These are phyloP conservation scores for Ophiocordyceps robertsii DNA, from an alignment of 2,329 filamentous ascomycete species.

Conservation along the genomic window DNA sequence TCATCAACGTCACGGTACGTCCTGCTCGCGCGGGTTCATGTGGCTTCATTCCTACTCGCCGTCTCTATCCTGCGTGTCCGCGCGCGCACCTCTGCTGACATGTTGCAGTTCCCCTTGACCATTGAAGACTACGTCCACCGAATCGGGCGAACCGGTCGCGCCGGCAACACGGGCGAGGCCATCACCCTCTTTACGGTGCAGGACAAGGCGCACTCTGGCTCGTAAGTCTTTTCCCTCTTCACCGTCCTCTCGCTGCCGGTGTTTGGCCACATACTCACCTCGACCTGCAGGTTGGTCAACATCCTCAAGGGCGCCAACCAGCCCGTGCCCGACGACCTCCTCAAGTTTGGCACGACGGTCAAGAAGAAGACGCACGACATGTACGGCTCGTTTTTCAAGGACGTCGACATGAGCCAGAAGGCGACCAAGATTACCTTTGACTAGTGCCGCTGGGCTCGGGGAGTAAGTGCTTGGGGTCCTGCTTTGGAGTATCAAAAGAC, in stretches of 20 bases:
- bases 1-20: slow-evolving; percentile 74
- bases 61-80: no score
- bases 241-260: no score
- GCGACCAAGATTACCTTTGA: slow-evolving; percentile 91
- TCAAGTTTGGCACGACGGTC: slow-evolving; percentile 95
- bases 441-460: slow-evolving; percentile 13
- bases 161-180: slow-evolving; percentile 76
- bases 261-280: neutral
- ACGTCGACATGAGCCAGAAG: slow-evolving; percentile 69
- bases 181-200: slow-evolving; percentile 92
- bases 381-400: slow-evolving; percentile 93
- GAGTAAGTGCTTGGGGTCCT: neutral
- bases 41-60: neutral
- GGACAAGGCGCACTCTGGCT: slow-evolving; percentile 83
- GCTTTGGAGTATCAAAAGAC: neutral
- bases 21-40: neutral
- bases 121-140: slow-evolving; percentile 97
- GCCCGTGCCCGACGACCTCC: slow-evolving; percentile 72
- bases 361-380: slow-evolving; percentile 97
- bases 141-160: slow-evolving; percentile 88
- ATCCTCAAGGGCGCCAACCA: slow-evolving; percentile 90
- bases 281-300: slow-evolving; percentile 62
- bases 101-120: slow-evolving; percentile 64
- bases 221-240: slow-evolving; percentile 41
- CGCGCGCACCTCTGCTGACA: slow-evolving; percentile 8